Percentiles rank a stretch among this genome's conserved stretches.
These are phyloP conservation scores for Hericium erinaceus DNA, from an alignment of 768 basidiomycete species.

Conservation along the genomic window DNA sequence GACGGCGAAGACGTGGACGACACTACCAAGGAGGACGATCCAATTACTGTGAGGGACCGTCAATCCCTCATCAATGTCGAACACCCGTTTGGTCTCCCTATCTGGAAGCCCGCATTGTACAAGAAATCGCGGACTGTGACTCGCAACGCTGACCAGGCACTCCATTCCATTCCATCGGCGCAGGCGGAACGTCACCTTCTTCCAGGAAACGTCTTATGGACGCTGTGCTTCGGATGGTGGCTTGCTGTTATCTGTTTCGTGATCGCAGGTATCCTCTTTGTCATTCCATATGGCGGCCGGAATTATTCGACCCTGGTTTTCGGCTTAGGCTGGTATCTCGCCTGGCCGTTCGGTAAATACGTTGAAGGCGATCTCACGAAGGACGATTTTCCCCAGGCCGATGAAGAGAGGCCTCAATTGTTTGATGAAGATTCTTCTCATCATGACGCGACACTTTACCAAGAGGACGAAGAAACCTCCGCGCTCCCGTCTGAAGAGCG, in stretches of 20 bases:
- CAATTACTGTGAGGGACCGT: constrained; percentile 86
- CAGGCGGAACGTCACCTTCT: constrained; percentile 89
- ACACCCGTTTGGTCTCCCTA: constrained; percentile 97
- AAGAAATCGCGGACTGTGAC: constrained; percentile 96
- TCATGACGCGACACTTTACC: background rate
- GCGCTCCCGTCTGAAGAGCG: background rate
- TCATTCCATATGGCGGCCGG: constrained; percentile 73
- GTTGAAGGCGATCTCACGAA: constrained; percentile 70
- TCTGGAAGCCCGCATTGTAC: constrained; percentile 99
- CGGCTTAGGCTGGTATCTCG: constrained; percentile 92
- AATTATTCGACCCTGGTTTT: constrained; percentile 81
- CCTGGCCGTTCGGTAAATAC: constrained; percentile 99
- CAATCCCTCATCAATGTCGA: constrained; percentile 99
- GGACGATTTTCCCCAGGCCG: constrained; percentile 12
- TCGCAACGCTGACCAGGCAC: constrained; percentile 88
- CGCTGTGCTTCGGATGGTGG: constrained; percentile 89
- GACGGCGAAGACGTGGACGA: constrained; percentile 24
- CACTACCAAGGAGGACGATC: constrained; percentile 47
- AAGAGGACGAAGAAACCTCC: no score
- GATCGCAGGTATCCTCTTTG: constrained; percentile 56
- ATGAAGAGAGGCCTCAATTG: background rate
- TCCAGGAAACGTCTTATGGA: constrained; percentile 94
- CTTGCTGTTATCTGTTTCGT: constrained; percentile 62
- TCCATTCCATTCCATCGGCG: constrained; percentile 87
- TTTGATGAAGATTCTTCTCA: background rate